Evolutionary conservation across 164 flowering plant species (phyloP), one percentile per base, ranked within the genome.

Genomic region (Tetracentron sinense): DNA sequence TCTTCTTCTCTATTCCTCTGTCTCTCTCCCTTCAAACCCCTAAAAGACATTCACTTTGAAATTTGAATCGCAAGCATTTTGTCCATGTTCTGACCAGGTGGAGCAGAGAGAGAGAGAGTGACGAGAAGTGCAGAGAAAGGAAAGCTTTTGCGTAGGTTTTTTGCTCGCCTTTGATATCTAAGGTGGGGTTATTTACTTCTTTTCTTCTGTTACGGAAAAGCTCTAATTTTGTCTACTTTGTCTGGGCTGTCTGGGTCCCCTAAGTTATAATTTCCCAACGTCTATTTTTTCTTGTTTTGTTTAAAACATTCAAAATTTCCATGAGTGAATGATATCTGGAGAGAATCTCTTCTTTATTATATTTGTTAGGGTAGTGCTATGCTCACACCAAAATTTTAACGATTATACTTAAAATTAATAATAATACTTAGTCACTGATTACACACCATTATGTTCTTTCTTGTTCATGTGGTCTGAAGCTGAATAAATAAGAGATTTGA

Each of bases 1-100:
- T 21, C n/a, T 11, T 38, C 8, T 38, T 38, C 44, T 26, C 38
- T 49, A 56, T 58, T 12, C 11, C n/a, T 15, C 28, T 48, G 33
- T 31, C 27, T 11, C 28, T 27, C 49, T 31, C 29, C 48, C 56
- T 63, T 33, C 28, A 57, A 60, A 59, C 30, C 44, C 42, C 53
- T 29, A 33, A 49, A 70, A 47, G 50, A 49, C 26, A 60, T 28
- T 64, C 50, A 64, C 42, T 69, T 70, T 71, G 49, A 65, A 70
- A 66, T 72, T 72, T 72, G 67, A 72, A 72, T 58, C 44, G 16
- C 61, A 51, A 52, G 42, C 53, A 49, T 56, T 49, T 62, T 62
- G 54, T 56, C 61, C 60, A 31, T 14, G 35, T 11, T 16, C 22
- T 15, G 42, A 33, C 54, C 54, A 10, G 46, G 44, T 25, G 19